Conservation (phyloP, 345 rosid genomes). For the Brassica carinata region DNA sequence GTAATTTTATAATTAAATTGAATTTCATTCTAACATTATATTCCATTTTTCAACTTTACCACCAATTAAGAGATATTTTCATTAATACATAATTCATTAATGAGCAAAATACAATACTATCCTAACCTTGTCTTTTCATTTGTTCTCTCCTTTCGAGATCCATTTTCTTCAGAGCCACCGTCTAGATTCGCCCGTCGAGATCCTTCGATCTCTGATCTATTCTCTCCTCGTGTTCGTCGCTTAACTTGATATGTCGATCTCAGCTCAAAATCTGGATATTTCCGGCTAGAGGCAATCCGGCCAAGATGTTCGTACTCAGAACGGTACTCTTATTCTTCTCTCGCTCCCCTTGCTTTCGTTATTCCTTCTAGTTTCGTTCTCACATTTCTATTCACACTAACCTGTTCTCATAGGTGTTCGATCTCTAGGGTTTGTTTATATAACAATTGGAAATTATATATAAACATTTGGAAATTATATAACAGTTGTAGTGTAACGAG, state of each 20-base stretch:
- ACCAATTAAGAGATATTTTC: too few relatives aligned
- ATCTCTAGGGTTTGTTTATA: constrained; percentile 33
- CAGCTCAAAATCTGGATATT: constrained; percentile 73
- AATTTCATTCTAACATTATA: too few relatives aligned
- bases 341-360: background rate
- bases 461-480: background rate
- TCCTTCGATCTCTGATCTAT: constrained; percentile 40
- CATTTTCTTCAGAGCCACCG: too few relatives aligned
- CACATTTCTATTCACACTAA: background rate
- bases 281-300: constrained; percentile 90
- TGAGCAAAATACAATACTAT: too few relatives aligned
- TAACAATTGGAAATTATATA: too few relatives aligned
- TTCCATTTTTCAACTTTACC: too few relatives aligned
- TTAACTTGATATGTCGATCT: constrained; percentile 32
- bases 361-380: background rate
- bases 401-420: background rate
- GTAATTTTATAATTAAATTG: too few relatives aligned
- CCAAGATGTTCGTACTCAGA: constrained; percentile 95
- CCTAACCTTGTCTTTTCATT: too few relatives aligned
- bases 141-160: too few relatives aligned
- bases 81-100: too few relatives aligned
- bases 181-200: too few relatives aligned
- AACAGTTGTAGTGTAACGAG: background rate
- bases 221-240: background rate
- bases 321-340: constrained; percentile 49